phyloP scores from a whole-genome alignment of 352 stramenopile genomes.

The Phytopythium cucurbitacearum region DNA sequence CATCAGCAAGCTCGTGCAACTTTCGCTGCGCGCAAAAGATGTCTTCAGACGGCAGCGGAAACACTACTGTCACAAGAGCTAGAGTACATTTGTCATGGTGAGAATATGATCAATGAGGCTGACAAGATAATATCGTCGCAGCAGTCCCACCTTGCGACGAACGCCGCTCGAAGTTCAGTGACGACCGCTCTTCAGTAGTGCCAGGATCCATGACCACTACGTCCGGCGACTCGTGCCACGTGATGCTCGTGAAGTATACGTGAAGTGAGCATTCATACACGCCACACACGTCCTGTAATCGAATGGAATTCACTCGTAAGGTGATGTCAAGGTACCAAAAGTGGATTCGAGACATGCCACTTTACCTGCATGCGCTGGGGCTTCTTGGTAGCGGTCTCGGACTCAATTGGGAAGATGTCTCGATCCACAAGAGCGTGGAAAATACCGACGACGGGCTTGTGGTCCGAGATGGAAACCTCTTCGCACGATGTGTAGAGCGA shows the following conservation, averaged over 20 bases:
- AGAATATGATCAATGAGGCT: background rate
- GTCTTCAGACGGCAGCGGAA: slow-evolving; percentile 77
- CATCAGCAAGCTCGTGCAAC: slow-evolving; percentile 70
- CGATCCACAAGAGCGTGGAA: slow-evolving; percentile 71
- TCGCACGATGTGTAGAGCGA: slow-evolving; percentile 73
- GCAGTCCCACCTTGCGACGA: slow-evolving; percentile 17
- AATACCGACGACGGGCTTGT: slow-evolving; percentile 75
- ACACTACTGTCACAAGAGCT: slow-evolving; percentile 63
- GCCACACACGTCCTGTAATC: slow-evolving; percentile 30
- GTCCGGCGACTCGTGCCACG: slow-evolving; percentile 37
- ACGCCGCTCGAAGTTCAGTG: slow-evolving; percentile 22
- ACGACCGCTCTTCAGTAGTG: slow-evolving; percentile 20
- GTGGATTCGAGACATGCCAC: background rate
- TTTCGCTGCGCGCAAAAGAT: slow-evolving; percentile 82
- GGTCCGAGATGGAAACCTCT: slow-evolving; percentile 70
- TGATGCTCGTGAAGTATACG: slow-evolving; percentile 46
- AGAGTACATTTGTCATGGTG: slow-evolving; percentile 1
- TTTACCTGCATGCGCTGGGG: slow-evolving; percentile 44
- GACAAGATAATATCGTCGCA: background rate
- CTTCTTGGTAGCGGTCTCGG: slow-evolving; percentile 33
- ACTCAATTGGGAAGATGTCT: slow-evolving; percentile 42
- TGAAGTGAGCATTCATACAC: slow-evolving; percentile 56
- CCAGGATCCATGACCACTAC: slow-evolving; percentile 6
- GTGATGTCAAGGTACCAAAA: background rate
- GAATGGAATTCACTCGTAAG: slow-evolving; percentile 2